Percentiles rank a stretch among this genome's conserved stretches.
Conservation (phyloP, 768 basidiomycete genomes). For the Lactifluus echinatus region DNA sequence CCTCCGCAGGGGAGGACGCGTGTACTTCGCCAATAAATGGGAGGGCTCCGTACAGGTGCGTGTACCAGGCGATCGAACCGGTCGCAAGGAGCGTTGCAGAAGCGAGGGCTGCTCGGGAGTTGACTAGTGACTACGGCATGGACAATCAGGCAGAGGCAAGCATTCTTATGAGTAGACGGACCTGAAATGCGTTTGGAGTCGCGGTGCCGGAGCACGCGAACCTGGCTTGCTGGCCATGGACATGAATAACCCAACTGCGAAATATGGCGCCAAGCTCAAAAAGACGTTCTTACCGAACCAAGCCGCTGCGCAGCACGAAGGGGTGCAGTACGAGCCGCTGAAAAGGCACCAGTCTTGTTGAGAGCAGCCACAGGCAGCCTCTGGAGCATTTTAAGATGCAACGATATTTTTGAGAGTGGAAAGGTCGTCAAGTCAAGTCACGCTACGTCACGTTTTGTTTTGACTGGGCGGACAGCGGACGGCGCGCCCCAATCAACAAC, state of each 20-base stretch:
- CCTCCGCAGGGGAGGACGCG: slow-evolving; percentile 87
- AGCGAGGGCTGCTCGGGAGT: slow-evolving; percentile 65
- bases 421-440: slow-evolving; percentile 32
- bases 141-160: background rate
- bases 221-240: slow-evolving; percentile 44
- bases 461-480: background rate
- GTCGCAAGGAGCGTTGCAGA: slow-evolving; percentile 69
- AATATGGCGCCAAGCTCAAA: background rate
- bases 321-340: slow-evolving; percentile 38
- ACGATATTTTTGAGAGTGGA: slow-evolving; percentile 33
- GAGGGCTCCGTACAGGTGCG: slow-evolving; percentile 82
- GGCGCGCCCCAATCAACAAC: background rate
- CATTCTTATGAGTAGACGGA: slow-evolving; percentile 28
- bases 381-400: slow-evolving; percentile 62
- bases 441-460: slow-evolving; percentile 28
- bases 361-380: slow-evolving; percentile 72
- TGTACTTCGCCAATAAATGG: slow-evolving; percentile 89
- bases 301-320: slow-evolving; percentile 37
- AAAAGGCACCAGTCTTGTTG: slow-evolving; percentile 44
- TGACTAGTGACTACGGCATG: slow-evolving; percentile 45
- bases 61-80: slow-evolving; percentile 95
- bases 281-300: slow-evolving; percentile 37
- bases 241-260: slow-evolving; percentile 20
- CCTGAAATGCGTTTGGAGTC: slow-evolving; percentile 55
- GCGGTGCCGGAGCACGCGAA: slow-evolving; percentile 58